Evolutionary conservation across 2,329 filamentous ascomycete genomes (phyloP).

Genomic region (Penicillium sp.): DNA sequence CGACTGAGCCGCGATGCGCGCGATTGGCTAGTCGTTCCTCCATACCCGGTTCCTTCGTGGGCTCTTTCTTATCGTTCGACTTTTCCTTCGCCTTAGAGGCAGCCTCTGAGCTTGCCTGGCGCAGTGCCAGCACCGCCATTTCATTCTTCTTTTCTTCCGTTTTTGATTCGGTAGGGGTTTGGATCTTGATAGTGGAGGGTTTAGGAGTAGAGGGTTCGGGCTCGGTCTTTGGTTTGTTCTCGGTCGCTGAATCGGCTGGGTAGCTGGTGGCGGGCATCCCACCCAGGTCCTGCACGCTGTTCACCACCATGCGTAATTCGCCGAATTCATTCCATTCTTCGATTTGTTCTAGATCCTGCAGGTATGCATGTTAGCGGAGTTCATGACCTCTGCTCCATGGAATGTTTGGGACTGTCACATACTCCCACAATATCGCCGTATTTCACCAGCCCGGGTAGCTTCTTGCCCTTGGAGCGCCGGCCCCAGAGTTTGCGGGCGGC

Average conservation of each 20-base stretch:
- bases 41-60: constrained; percentile 16
- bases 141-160: constrained; percentile 36
- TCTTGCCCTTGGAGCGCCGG: constrained; percentile 76
- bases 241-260: constrained; percentile 22
- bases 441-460: constrained; percentile 84
- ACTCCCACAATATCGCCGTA: constrained; percentile 81
- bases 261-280: constrained; percentile 32
- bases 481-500: constrained; percentile 86
- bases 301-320: constrained; percentile 82
- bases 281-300: constrained; percentile 38
- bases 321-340: constrained; percentile 99
- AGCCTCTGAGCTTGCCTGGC: constrained; percentile 44
- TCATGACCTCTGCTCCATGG: not conserved
- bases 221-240: constrained; percentile 27
- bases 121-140: constrained; percentile 39
- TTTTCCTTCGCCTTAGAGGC: constrained; percentile 37
- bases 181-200: constrained; percentile 41
- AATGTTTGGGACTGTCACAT: constrained; percentile 41
- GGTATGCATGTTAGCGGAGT: not conserved
- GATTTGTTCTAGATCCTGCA: constrained; percentile 82
- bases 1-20: constrained; percentile 31
- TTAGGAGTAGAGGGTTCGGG: constrained; percentile 25
- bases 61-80: constrained; percentile 17
- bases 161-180: constrained; percentile 36
- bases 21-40: constrained; percentile 8